Evolutionary conservation across 2,329 filamentous ascomycete species (phyloP).

Genomic region (Corinectria fuckeliana): DNA sequence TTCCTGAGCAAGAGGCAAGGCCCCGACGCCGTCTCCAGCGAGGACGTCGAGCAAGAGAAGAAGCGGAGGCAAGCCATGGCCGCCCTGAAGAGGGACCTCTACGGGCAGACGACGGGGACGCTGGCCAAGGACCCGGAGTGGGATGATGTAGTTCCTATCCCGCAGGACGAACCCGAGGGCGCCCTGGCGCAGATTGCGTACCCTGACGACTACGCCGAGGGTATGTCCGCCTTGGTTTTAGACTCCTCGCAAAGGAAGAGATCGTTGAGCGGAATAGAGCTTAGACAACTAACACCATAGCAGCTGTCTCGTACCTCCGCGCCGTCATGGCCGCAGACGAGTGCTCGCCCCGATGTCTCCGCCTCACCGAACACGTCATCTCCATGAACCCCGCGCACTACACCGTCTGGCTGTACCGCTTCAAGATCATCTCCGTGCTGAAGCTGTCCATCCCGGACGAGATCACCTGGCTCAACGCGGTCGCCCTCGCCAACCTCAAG

Average conservation of each 20-base stretch:
- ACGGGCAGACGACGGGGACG: slow-evolving; percentile 55
- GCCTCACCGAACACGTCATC: slow-evolving; percentile 89
- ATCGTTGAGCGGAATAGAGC: slow-evolving; percentile 10
- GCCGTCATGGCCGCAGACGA: slow-evolving; percentile 92
- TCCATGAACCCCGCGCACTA: slow-evolving; percentile 95
- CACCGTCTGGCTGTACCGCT: slow-evolving; percentile 97
- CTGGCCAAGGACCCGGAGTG: slow-evolving; percentile 72
- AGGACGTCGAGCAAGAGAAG: slow-evolving; percentile 55
- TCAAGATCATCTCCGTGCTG: slow-evolving; percentile 75
- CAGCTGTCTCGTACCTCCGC: slow-evolving; percentile 89
- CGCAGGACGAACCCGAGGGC: slow-evolving; percentile 80
- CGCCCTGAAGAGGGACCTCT: slow-evolving; percentile 56
- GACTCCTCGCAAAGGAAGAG: slow-evolving; percentile 14
- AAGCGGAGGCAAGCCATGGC: slow-evolving; percentile 59
- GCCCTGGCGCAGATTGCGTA: slow-evolving; percentile 95
- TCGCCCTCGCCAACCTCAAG: slow-evolving; percentile 85
- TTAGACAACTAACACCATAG: slow-evolving; percentile 29
- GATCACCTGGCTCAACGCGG: slow-evolving; percentile 83
- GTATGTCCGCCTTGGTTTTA: slow-evolving; percentile 47
- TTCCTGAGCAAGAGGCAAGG: slow-evolving; percentile 49
- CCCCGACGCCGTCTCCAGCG: slow-evolving; percentile 40
- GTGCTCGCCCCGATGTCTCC: slow-evolving; percentile 77
- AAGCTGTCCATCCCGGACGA: slow-evolving; percentile 72
- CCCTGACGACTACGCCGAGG: slow-evolving; percentile 84
- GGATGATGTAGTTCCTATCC: slow-evolving; percentile 84